Base-by-base conservation (phyloP, 2,329 filamentous ascomycete genomes). In the Nigrospora sphaerica region DNA sequence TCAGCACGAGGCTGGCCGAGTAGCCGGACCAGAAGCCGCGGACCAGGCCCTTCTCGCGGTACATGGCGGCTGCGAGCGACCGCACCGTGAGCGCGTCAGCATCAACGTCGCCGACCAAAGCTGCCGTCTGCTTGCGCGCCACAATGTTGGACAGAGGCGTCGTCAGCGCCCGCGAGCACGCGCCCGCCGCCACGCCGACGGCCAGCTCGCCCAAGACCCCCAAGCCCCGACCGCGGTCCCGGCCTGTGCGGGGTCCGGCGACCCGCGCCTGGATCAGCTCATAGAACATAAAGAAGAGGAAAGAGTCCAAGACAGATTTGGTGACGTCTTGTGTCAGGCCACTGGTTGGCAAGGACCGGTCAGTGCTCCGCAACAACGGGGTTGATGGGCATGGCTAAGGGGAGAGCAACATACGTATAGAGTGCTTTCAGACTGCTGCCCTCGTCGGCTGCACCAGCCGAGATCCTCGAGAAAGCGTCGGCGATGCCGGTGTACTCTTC, bases 281-380 rank as follows among this genome's bases (percentile, higher is more conserved):
- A 67, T 95, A 95, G 48, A 87, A 84, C 16, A 92, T 75, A 68
- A 95, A 95, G 72, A 95, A 95, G 44, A 95, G 73, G 61, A 93
- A 92, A 47, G 85, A 87, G 68, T 93, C 88, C 31, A 80, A 74
- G 18, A 83, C 73, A 19, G 80, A 82, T 63, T 86, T 88, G 57
- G 70, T 73, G 12, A 84, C 79, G 58, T 87, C 84, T 33, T 37
- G 44, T 45, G 50, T 46, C 37, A 46, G 45, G 46, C 47, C 47
- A 47, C 43, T 40, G 13, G 18, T 17, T 37, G 3, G 18, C 23
- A 12, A 7, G 16, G n/a, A 11, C 17, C 3, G 11, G 42, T 44
- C 17, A 44, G 42, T 37, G 13, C 23, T n/a, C 17, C 7, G 31
- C 14, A 34, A 28, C 14, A 14, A 18, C 11, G 11, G 12, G 13